A percentile compares a stretch with the other conserved stretches of the same genome.
Conservation (phyloP, 2,329 filamentous ascomycete genomes). For the Aspergillus niger region DNA sequence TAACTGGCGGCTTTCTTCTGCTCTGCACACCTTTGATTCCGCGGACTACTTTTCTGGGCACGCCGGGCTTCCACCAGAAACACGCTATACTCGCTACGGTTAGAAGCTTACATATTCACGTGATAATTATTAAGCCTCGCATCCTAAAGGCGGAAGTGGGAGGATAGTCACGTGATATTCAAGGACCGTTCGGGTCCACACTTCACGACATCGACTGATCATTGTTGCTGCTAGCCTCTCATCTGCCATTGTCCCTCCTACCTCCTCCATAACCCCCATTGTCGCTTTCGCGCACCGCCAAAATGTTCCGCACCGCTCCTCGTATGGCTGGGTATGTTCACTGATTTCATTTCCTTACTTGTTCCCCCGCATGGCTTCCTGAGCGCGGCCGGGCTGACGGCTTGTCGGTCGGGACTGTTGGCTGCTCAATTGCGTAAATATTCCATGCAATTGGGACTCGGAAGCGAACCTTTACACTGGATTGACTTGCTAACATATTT, state of each 20-base stretch:
- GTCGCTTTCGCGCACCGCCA: constrained; percentile 33
- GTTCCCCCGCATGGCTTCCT: constrained; percentile 8
- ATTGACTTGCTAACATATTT: constrained; percentile 21
- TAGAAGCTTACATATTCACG: constrained; percentile 17
- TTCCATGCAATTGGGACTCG: constrained; percentile 6
- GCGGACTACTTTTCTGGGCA: constrained; percentile 16
- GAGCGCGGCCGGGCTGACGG: constrained; percentile 19
- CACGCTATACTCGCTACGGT: constrained; percentile 9
- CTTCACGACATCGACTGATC: constrained; percentile 32
- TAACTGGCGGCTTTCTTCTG: neutral
- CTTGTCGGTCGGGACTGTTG: constrained; percentile 17
- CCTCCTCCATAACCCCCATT: constrained; percentile 27
- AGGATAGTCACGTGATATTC: constrained; percentile 34
- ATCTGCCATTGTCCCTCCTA: constrained; percentile 29
- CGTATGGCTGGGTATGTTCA: constrained; percentile 46
- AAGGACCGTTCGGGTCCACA: constrained; percentile 29
- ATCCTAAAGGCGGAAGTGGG: constrained; percentile 33
- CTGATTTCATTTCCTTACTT: neutral
- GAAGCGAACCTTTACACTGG: neutral
- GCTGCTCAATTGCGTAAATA: constrained; percentile 22
- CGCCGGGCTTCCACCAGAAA: neutral
- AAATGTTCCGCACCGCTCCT: constrained; percentile 47
- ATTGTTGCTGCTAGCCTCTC: constrained; percentile 21
- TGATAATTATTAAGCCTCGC: constrained; percentile 26
- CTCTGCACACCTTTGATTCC: constrained; percentile 10